A percentile compares a stretch with the other conserved stretches of the same genome.
Conservation (phyloP, 2,329 filamentous ascomycete genomes). For the Chrysoporthe austroafricana region DNA sequence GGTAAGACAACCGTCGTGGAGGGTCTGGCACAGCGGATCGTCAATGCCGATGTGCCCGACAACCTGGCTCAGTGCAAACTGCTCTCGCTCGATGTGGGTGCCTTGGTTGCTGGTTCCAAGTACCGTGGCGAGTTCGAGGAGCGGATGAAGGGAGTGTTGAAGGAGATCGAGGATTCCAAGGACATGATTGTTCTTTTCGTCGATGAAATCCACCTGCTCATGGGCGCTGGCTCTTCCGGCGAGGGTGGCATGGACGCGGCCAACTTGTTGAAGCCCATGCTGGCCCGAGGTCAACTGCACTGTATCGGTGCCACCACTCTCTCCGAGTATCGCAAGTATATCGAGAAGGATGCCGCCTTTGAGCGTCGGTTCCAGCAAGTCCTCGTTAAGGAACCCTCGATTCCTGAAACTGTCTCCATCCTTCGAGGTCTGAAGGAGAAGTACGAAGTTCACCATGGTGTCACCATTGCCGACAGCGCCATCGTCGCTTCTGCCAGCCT, state of each 20-base stretch:
- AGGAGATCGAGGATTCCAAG: constrained; percentile 92
- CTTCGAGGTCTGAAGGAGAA: constrained; percentile 97
- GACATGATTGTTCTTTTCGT: constrained; percentile 98
- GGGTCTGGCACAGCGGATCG: constrained; percentile 91
- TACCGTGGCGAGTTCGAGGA: constrained; percentile 99
- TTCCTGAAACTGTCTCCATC: constrained; percentile 92
- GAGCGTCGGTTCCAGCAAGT: constrained; percentile 99
- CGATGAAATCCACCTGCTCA: constrained; percentile 97
- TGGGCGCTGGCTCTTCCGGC: constrained; percentile 93
- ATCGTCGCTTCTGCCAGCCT: constrained; percentile 91
- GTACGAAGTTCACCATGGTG: constrained; percentile 97
- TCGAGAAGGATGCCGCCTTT: constrained; percentile 97
- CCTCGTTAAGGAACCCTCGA: constrained; percentile 88
- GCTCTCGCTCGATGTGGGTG: constrained; percentile 92
- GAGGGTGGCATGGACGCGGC: constrained; percentile 99
- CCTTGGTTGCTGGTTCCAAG: constrained; percentile 95
- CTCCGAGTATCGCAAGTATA: constrained; percentile 96
- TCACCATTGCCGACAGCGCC: constrained; percentile 92
- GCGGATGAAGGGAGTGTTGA: constrained; percentile 97
- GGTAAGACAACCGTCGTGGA: constrained; percentile 98
- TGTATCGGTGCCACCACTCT: constrained; percentile 97
- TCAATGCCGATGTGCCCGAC: constrained; percentile 94
- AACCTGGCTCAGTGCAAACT: constrained; percentile 93
- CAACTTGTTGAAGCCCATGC: constrained; percentile 97
- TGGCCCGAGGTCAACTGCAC: constrained; percentile 93